Evolutionary conservation across 1,284 basidiomycete genomes (phyloP), one percentile per base, ranked within the genome.

Genomic region (Puccinia horiana): DNA sequence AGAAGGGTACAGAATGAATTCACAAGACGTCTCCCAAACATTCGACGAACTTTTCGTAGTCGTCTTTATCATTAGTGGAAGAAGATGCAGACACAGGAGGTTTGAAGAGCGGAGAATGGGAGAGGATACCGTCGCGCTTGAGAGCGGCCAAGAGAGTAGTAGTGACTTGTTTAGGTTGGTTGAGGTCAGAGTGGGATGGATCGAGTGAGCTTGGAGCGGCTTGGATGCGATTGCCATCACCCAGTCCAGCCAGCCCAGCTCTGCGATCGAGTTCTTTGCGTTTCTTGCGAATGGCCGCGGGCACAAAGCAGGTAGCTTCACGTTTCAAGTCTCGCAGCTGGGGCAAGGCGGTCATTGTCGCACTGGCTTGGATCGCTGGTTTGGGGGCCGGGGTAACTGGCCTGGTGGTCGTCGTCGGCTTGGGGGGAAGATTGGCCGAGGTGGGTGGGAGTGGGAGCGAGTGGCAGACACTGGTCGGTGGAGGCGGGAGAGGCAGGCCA

Each of bases 281-380:
- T 58, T 85, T 85, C 72, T 84, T 85, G 20, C 85, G 84, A 40
- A 86, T 82, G 2, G 85, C 83, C 4, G 85, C 77, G 5, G 86
- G 86, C 0, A 87, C 84, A 61, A 87, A 87, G 2, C 84, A 82
- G 6, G 86, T 86, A 0, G 85, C 83, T 56, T 86, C 86, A 35
- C 84, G 85, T 77, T 85, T 85, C 29, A 86, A 81, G 77, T 86
- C 84, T 29, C 86, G 86, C 58, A 87, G 78, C 72, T 86, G 85
- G 2, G 86, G 86, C 42, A 83, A 84, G 18, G 86, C 85, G 16
- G 84, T 84, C 42, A 86, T 82, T 20, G 84, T 83, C 8, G 83
- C 83, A 52, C 83, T 82, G 73, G 81, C 42, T 26, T 81, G 79
- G 29, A 81, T 35, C 23, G n/a, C 9, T 37, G 79, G 40, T 35